Evolutionary conservation across 768 basidiomycete species (phyloP).

Genomic region (Epithele typhae): DNA sequence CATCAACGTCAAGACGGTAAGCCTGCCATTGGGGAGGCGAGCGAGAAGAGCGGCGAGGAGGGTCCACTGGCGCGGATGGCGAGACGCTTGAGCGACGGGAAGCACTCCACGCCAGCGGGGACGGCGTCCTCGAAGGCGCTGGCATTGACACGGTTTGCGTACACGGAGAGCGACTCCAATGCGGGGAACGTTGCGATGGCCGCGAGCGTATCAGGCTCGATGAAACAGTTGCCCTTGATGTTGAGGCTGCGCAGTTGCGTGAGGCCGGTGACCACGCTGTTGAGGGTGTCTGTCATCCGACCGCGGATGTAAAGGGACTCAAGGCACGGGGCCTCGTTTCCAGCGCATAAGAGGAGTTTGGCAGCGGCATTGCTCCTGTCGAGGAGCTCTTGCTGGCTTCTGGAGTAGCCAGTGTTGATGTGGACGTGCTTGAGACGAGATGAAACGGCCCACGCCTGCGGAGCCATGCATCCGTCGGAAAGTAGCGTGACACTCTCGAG

Average conservation of each 20-base stretch:
- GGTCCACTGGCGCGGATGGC: constrained; percentile 5
- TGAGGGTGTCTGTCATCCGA: not conserved
- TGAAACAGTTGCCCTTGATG: constrained; percentile 11
- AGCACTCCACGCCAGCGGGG: not conserved
- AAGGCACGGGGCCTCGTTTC: not conserved
- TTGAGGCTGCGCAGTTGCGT: constrained; percentile 6
- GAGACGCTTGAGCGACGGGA: not conserved
- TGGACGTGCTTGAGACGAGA: constrained; percentile 3
- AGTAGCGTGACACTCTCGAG: constrained; percentile 6
- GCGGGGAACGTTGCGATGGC: constrained; percentile 14
- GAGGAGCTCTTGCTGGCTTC: not conserved
- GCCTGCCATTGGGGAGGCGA: constrained; percentile 8
- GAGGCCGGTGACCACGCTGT: not conserved
- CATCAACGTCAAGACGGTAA: not conserved
- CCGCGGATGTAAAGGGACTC: not conserved
- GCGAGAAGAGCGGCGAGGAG: constrained; percentile 14
- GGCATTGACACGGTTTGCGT: constrained; percentile 4
- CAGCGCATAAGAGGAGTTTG: constrained; percentile 1
- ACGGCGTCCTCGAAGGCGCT: not conserved
- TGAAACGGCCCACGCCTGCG: constrained; percentile 2
- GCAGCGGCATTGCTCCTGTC: constrained; percentile 10
- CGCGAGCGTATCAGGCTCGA: constrained; percentile 12
- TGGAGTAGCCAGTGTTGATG: not conserved
- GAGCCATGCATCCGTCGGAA: constrained; percentile 6
- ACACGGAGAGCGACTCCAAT: constrained; percentile 16